Evolutionary conservation across 2,329 filamentous ascomycete species (phyloP).

Genomic region (Alternaria panax): DNA sequence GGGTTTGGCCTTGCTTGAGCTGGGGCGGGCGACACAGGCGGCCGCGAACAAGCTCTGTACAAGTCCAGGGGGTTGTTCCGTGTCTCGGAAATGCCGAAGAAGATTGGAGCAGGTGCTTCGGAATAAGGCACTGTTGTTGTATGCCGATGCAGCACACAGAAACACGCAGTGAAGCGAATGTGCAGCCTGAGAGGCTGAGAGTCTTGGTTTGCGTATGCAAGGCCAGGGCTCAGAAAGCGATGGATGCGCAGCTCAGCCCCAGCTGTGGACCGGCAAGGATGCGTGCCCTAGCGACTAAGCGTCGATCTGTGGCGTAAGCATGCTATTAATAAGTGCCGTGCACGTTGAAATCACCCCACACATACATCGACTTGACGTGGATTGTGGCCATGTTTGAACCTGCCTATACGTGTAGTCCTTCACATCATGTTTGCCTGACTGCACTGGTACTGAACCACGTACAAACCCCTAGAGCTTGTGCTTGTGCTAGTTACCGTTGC

Average conservation of each 20-base stretch:
- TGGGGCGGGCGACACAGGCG: neutral
- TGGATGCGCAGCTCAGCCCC: constrained; percentile 15
- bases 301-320: constrained; percentile 16
- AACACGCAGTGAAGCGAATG: constrained; percentile 9
- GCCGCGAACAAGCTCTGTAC: constrained; percentile 2
- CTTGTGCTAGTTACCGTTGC: constrained; percentile 1
- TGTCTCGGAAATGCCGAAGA: neutral
- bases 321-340: constrained; percentile 13
- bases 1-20: constrained; percentile 6
- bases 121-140: neutral
- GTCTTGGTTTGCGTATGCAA: constrained; percentile 16
- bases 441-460: neutral
- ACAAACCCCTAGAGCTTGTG: constrained; percentile 3
- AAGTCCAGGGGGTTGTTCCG: constrained; percentile 1
- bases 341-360: neutral
- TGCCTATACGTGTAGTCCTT: neutral
- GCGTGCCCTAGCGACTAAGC: constrained; percentile 4
- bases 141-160: neutral
- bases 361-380: neutral
- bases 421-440: neutral
- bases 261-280: constrained; percentile 2
- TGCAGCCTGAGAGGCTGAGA: constrained; percentile 18
- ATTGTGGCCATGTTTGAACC: neutral
- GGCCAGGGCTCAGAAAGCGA: constrained; percentile 10
- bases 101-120: neutral